Evolutionary conservation across 2,329 filamentous ascomycete genomes (phyloP).

Genomic region (Botryotinia narcissicola): DNA sequence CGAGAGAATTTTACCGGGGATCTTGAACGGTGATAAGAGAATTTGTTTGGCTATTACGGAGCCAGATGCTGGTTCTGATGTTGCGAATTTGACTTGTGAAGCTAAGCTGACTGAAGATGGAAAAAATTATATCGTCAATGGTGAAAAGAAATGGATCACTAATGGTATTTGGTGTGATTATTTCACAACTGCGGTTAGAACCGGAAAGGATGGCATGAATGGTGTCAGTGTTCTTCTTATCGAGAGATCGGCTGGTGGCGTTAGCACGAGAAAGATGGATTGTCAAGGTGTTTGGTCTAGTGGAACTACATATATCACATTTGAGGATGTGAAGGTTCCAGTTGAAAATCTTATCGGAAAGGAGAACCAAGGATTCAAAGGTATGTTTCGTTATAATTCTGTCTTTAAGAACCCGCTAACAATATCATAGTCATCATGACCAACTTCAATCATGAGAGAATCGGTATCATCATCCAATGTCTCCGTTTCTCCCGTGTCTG

Average conservation of each 20-base stretch:
- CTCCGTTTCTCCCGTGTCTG: constrained; percentile 93
- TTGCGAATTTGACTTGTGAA: constrained; percentile 93
- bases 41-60: constrained; percentile 98
- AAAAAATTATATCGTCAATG: constrained; percentile 99
- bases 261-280: constrained; percentile 93
- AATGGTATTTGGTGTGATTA: constrained; percentile 97
- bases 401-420: constrained; percentile 19
- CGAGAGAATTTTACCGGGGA: constrained; percentile 82
- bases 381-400: constrained; percentile 40
- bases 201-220: constrained; percentile 85
- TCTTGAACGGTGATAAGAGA: constrained; percentile 89
- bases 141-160: constrained; percentile 99
- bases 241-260: constrained; percentile 78
- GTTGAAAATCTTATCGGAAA: constrained; percentile 99
- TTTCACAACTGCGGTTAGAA: constrained; percentile 95
- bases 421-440: constrained; percentile 80
- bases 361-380: constrained; percentile 95
- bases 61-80: constrained; percentile 90
- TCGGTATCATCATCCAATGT: constrained; percentile 98
- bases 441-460: constrained; percentile 99
- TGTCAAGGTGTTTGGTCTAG: constrained; percentile 96
- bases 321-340: constrained; percentile 98
- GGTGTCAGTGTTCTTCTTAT: constrained; percentile 89
- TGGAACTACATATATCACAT: constrained; percentile 95
- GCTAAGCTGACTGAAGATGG: constrained; percentile 92